A percentile compares a stretch with the other conserved stretches of the same genome.
Evolutionary conservation across 805 yeast genomes (phyloP).

Genomic region (Kuraishia hungarica): DNA sequence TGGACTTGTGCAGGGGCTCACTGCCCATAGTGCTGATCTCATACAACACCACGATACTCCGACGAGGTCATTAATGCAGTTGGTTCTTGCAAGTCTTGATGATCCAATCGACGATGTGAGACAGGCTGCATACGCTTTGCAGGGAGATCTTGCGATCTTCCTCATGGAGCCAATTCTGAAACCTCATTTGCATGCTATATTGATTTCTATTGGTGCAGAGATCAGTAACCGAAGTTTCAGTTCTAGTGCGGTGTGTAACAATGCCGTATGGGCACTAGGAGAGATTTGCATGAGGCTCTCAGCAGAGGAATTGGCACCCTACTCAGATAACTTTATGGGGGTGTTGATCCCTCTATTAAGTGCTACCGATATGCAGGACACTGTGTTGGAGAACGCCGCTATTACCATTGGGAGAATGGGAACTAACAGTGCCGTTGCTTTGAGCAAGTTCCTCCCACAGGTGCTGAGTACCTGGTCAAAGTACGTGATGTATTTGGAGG

Average conservation of each 20-base stretch:
- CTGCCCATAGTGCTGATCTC: constrained; percentile 49
- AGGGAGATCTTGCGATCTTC: constrained; percentile 81
- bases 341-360: constrained; percentile 53
- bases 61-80: constrained; percentile 40
- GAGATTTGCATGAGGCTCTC: constrained; percentile 64
- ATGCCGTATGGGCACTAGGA: constrained; percentile 92
- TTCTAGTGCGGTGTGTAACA: constrained; percentile 64
- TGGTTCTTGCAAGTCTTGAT: constrained; percentile 61
- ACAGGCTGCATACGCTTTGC: constrained; percentile 81
- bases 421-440: constrained; percentile 44
- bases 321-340: constrained; percentile 42
- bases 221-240: constrained; percentile 42
- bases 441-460: constrained; percentile 50
- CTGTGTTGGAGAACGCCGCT: constrained; percentile 81
- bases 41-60: constrained; percentile 26
- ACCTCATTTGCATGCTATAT: constrained; percentile 41
- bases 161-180: constrained; percentile 35
- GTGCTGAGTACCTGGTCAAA: constrained; percentile 65
- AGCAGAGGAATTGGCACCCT: constrained; percentile 38
- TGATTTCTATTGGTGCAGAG: constrained; percentile 64
- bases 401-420: constrained; percentile 88
- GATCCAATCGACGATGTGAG: constrained; percentile 83
- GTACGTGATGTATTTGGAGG: constrained; percentile 57
- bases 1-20: constrained; percentile 88
- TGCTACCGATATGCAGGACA: constrained; percentile 42